Conservation (phyloP, 164 flowering plant genomes). For the Akebia trifoliata region DNA sequence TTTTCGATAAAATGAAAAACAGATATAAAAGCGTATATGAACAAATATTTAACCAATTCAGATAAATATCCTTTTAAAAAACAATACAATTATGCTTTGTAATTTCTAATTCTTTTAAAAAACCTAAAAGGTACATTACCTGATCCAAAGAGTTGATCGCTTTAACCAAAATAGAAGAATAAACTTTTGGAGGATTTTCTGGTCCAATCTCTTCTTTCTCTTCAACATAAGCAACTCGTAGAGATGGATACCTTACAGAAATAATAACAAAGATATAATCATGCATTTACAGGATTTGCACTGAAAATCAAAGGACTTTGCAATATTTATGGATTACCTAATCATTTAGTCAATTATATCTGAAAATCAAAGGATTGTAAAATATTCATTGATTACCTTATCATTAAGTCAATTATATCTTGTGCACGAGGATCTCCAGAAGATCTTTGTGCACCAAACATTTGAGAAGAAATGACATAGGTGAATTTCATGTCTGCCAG, state of each 20-base stretch:
- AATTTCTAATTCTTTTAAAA: background rate
- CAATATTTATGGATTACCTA: too few species aligned
- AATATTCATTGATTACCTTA: too few species aligned
- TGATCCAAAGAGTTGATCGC: conserved; percentile 63
- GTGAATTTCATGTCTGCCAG: conserved; percentile 82
- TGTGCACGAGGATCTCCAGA: conserved; percentile 68
- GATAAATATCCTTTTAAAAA: too few species aligned
- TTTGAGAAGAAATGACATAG: conserved; percentile 74
- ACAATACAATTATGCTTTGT: background rate
- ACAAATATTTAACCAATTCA: too few species aligned
- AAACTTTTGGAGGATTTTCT: conserved; percentile 42
- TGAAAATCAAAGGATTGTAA: too few species aligned
- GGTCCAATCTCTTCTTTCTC: conserved; percentile 68
- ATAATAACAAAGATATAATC: conserved; percentile 5
- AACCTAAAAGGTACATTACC: conserved; percentile 37
- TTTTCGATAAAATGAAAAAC: background rate
- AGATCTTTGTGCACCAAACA: conserved; percentile 67
- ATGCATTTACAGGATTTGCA: conserved; percentile 2
- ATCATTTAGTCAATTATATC: conserved; percentile 77
- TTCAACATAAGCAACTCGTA: conserved; percentile 94
- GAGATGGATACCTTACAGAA: conserved; percentile 64
- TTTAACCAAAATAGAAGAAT: conserved; percentile 76
- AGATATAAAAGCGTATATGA: too few species aligned
- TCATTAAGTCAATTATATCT: conserved; percentile 78
- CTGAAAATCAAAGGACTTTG: background rate